A percentile compares a stretch with the other conserved stretches of the same genome.
Evolutionary conservation across 441 rosid genomes (phyloP).

Genomic region (Gossypium davidsonii): DNA sequence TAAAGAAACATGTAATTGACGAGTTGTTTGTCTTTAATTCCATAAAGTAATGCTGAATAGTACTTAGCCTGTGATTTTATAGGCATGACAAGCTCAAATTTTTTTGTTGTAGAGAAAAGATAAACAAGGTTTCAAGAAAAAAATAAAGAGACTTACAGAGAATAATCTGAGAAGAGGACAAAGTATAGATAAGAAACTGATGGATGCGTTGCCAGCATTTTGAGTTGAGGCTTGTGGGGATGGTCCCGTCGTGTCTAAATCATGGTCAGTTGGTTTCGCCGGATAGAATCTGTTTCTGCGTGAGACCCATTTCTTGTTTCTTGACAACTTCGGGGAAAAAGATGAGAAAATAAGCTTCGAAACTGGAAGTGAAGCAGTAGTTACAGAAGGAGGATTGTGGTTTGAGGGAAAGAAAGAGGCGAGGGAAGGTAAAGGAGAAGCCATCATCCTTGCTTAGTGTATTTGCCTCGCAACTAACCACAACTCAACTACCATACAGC

Average conservation of each 20-base stretch:
- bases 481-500: too few species aligned
- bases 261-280: constrained; percentile 29
- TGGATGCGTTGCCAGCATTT: constrained; percentile 19
- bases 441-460: background rate
- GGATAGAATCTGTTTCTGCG: constrained; percentile 16
- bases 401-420: background rate
- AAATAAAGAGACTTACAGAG: constrained; percentile 28
- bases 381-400: background rate
- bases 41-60: too few species aligned
- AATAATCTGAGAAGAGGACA: constrained; percentile 74
- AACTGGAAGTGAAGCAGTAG: constrained; percentile 19
- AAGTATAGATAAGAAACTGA: constrained; percentile 67
- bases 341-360: constrained; percentile 1
- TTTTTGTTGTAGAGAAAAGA: background rate
- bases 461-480: too few species aligned
- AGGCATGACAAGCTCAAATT: too few species aligned
- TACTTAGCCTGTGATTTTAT: too few species aligned
- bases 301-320: constrained; percentile 18
- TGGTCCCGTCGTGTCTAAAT: constrained; percentile 11
- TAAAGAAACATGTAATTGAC: too few species aligned
- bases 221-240: background rate
- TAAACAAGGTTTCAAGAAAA: background rate
- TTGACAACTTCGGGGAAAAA: background rate
- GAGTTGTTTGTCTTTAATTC: too few species aligned
- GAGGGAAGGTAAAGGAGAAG: background rate